Evolutionary conservation across 2,329 filamentous ascomycete genomes (phyloP).

Genomic region (Fusarium chaquense): DNA sequence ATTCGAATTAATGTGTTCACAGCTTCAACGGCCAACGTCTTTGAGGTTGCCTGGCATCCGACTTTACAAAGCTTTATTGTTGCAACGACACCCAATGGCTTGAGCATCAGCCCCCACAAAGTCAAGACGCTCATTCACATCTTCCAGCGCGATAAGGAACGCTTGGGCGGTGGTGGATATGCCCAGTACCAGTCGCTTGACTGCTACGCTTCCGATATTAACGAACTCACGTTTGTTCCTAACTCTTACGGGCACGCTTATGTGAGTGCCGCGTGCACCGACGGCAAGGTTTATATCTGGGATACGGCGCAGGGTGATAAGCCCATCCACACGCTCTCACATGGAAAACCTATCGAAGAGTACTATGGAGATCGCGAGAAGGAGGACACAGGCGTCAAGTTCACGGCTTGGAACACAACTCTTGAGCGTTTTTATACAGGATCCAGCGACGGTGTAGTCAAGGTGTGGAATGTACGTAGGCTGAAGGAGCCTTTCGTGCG

Average conservation of each 20-base stretch:
- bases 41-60: constrained; percentile 74
- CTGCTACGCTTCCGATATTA: constrained; percentile 71
- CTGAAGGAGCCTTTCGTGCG: constrained; percentile 60
- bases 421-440: constrained; percentile 72
- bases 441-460: constrained; percentile 71
- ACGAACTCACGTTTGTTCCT: constrained; percentile 70
- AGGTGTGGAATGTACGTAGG: constrained; percentile 71
- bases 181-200: constrained; percentile 67
- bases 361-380: constrained; percentile 61
- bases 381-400: constrained; percentile 73
- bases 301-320: constrained; percentile 68
- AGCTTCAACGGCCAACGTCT: constrained; percentile 69
- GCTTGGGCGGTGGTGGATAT: constrained; percentile 48
- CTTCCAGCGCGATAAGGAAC: constrained; percentile 55
- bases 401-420: constrained; percentile 70
- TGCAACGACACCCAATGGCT: constrained; percentile 66
- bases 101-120: constrained; percentile 56
- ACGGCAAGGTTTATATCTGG: constrained; percentile 73
- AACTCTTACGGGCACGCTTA: constrained; percentile 65
- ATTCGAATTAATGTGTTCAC: constrained; percentile 62
- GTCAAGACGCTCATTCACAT: constrained; percentile 69
- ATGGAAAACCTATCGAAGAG: constrained; percentile 60
- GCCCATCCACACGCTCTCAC: constrained; percentile 67
- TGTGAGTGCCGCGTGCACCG: constrained; percentile 71
- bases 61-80: constrained; percentile 64